These are phyloP conservation scores for Taxillus chinensis DNA, from an alignment of 164 flowering plant genomes.

Conservation along the genomic window DNA sequence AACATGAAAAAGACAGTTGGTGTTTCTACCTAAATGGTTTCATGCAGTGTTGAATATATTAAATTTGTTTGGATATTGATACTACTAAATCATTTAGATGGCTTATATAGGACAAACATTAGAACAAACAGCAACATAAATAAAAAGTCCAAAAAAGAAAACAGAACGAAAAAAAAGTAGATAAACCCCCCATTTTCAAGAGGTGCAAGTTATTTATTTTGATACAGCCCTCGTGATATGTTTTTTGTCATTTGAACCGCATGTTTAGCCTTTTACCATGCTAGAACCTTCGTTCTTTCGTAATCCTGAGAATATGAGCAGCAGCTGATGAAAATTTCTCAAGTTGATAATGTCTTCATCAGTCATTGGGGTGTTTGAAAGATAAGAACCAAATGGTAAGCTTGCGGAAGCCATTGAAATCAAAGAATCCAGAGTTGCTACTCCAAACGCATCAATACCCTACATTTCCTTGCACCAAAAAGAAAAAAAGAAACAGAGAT, in stretches of 20 bases:
- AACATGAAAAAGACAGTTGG: too few relatives aligned
- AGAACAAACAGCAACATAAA: neutral
- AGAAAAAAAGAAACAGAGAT: neutral
- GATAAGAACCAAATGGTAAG: constrained; percentile 36
- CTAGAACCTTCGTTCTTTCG: constrained; percentile 20
- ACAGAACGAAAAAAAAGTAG: too few relatives aligned
- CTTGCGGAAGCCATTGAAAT: constrained; percentile 27
- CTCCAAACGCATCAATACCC: constrained; percentile 90
- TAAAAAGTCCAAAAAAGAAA: neutral
- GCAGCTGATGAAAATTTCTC: constrained; percentile 54
- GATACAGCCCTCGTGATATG: too few relatives aligned
- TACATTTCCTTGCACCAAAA: constrained; percentile 17
- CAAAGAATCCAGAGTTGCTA: constrained; percentile 57
- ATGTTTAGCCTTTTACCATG: constrained; percentile 19
- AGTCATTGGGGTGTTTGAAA: constrained; percentile 31
- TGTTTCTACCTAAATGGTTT: too few relatives aligned
- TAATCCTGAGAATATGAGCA: constrained; percentile 44
- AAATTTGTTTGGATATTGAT: too few relatives aligned
- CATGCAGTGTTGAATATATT: too few relatives aligned
- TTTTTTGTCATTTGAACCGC: too few relatives aligned
- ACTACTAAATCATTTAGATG: too few relatives aligned
- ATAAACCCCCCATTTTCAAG: too few relatives aligned
- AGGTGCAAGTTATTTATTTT: too few relatives aligned
- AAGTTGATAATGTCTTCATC: constrained; percentile 65
- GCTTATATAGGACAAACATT: neutral